A percentile compares a stretch with the other conserved stretches of the same genome.
These are phyloP conservation scores for Neurospora sp. DNA, from an alignment of 495 filamentous ascomycete species.

Conservation along the genomic window DNA sequence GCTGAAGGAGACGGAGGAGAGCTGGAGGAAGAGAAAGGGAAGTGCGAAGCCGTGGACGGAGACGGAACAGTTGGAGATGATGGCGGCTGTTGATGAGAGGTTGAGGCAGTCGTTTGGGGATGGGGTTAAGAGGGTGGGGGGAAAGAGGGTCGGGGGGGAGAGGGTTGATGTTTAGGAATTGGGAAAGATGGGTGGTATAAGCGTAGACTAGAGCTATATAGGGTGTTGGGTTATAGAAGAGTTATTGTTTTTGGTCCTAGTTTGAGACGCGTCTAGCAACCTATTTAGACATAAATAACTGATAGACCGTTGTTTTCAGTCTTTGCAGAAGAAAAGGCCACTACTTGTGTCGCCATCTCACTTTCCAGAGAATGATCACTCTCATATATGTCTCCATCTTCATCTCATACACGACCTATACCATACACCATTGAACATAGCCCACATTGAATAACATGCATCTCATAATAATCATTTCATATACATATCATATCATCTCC, in stretches of 20 bases:
- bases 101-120: conserved; percentile 20
- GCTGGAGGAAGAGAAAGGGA: conserved; percentile 43
- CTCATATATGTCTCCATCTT: not conserved
- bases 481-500: not conserved
- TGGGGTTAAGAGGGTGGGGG: not conserved
- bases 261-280: not conserved
- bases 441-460: not conserved
- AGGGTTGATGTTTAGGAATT: not conserved
- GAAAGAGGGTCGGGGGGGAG: not conserved
- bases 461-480: not conserved
- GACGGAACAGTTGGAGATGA: conserved; percentile 33
- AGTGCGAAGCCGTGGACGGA: conserved; percentile 36
- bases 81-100: conserved; percentile 16
- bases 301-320: not conserved
- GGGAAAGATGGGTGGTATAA: not conserved
- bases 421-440: not conserved
- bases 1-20: conserved; percentile 47
- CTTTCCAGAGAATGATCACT: not conserved
- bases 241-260: not conserved
- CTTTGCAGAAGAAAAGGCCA: not conserved
- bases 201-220: not conserved
- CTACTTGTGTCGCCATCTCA: too few species aligned
- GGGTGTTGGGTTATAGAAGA: not conserved
- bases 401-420: not conserved
- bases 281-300: not conserved